Evolutionary conservation across 352 stramenopile genomes (phyloP).

Genomic region (Phytophthora cactorum): DNA sequence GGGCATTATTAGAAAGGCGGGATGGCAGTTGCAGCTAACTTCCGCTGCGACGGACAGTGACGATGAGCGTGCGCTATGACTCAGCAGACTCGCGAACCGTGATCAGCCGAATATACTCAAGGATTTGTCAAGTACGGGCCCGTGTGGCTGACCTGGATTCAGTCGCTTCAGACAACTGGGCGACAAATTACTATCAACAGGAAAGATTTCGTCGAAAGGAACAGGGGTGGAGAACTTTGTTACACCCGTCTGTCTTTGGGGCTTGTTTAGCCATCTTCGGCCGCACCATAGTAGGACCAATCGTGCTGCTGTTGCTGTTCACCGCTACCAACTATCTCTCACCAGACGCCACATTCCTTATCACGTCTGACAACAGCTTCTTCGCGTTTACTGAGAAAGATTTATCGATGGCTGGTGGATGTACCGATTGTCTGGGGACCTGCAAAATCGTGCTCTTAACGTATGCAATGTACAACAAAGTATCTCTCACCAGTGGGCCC

Average conservation of each 20-base stretch:
- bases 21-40: constrained; percentile 15
- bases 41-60: neutral
- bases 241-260: constrained; percentile 18
- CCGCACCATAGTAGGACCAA: constrained; percentile 22
- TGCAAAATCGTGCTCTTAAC: constrained; percentile 30
- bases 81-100: neutral
- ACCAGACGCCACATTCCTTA: constrained; percentile 25
- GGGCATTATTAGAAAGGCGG: constrained; percentile 15
- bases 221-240: constrained; percentile 7
- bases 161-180: constrained; percentile 12
- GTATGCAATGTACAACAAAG: constrained; percentile 17
- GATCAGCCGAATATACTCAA: constrained; percentile 6
- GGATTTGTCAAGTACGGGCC: constrained; percentile 3
- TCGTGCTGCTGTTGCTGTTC: constrained; percentile 29
- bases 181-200: constrained; percentile 23
- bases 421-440: constrained; percentile 22
- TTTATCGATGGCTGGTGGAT: constrained; percentile 31
- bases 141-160: constrained; percentile 5
- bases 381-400: constrained; percentile 35
- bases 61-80: constrained; percentile 8
- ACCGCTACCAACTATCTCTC: constrained; percentile 27
- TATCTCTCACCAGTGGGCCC: constrained; percentile 22
- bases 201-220: constrained; percentile 14
- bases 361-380: constrained; percentile 28
- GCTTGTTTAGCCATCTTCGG: constrained; percentile 27